Percentiles rank a stretch among this genome's conserved stretches.
Evolutionary conservation across 164 flowering plant genomes (phyloP).

Genomic region (Sedum album): DNA sequence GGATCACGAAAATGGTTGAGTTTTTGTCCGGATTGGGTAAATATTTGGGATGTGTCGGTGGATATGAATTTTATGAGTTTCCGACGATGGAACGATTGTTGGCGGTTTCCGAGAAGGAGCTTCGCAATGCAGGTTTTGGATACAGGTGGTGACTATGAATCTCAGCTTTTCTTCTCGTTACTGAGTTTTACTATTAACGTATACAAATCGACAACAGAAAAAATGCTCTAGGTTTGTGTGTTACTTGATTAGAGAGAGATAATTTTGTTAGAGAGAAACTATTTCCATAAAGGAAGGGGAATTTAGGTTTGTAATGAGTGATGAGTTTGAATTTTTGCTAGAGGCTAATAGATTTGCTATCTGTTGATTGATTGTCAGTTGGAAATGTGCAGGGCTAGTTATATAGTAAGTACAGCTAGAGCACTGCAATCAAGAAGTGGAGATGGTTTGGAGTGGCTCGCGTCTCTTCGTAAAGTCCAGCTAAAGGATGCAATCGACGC

Average conservation of each 20-base stretch:
- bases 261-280: too few species aligned
- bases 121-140: constrained; percentile 86
- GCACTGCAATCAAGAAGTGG: constrained; percentile 63
- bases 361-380: not conserved
- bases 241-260: too few species aligned
- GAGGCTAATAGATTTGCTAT: not conserved
- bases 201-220: too few species aligned
- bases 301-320: too few species aligned
- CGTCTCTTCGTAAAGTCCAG: constrained; percentile 66
- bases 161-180: not conserved
- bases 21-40: constrained; percentile 55
- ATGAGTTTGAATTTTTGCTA: too few species aligned
- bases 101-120: constrained; percentile 54
- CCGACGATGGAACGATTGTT: constrained; percentile 64
- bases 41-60: constrained; percentile 55
- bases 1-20: constrained; percentile 87
- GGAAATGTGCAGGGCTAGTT: constrained; percentile 60
- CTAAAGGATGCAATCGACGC: constrained; percentile 53
- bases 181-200: too few species aligned
- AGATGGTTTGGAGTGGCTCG: constrained; percentile 82
- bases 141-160: constrained; percentile 45
- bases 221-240: too few species aligned
- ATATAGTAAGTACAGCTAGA: constrained; percentile 53
- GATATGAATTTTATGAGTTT: constrained; percentile 61
- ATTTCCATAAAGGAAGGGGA: too few species aligned